Base-by-base conservation (phyloP, 805 yeast genomes). In the Starmerella roubikii region DNA sequence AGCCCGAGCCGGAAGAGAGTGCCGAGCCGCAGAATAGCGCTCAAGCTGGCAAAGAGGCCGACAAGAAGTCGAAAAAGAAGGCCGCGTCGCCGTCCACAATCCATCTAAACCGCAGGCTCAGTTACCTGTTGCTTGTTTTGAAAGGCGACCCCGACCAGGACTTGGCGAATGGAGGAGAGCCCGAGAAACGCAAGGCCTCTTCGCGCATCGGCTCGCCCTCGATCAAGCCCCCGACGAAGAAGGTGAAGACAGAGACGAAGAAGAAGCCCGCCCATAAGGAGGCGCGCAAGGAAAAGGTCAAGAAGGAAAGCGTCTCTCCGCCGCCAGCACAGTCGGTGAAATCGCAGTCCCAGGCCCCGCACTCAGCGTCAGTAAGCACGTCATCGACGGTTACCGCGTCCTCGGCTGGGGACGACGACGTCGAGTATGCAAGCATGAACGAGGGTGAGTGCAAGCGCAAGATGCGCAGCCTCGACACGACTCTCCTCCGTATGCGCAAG, bases 31-130 rank as follows among this genome's bases (percentile, higher is more conserved):
- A 20, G 4, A 32, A 21, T 15, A 15, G 25, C 17, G 26, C 8
- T 21, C 19, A 28, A 6, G 30, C 24, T 7, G 40, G 15, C 20
- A 16, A 30, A 6, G 26, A 16, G 16, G 45, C 34, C 46, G 48
- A 44, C 35, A 24, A 25, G 21, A 32, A 41, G 17, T 33, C 31
- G 33, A 44, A 45, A 48, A 42, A 44, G 42, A 52, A 58, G 30
- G 56, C 57, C 33, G 56, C 66, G 36, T 49, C 60, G 17, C 97
- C 98, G 0, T 91, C 93, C 8, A 71, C 95, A 3, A 91, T 91
- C 15, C 99, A 91, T 60, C 65, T 91, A 36, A 83, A 82, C 10
- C 74, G 99, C 59, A 74, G 99, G 55, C 76, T 83, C 1, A 98
- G 93, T 56, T 88, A 86, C 52, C 66, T 91, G 52, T 69, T 88